Evolutionary conservation across 164 flowering plant species (phyloP).

Genomic region (Vitis riparia): DNA sequence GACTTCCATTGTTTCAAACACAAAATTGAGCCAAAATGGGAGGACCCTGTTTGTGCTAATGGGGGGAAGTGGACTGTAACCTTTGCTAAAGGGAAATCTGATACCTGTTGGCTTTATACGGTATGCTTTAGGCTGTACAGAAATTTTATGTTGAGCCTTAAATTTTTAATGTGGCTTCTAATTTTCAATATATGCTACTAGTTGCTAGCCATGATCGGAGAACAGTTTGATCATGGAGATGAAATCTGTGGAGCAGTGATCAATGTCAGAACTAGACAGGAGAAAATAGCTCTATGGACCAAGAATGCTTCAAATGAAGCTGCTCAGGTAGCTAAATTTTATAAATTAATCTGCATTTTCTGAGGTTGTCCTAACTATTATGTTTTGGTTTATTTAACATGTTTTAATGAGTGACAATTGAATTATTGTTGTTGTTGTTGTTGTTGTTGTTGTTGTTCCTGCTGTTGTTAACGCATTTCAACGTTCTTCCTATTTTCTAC

Average conservation of each 20-base stretch:
- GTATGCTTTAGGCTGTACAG: conserved; percentile 37
- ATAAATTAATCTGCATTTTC: too few relatives aligned
- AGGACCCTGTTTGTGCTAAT: conserved; percentile 91
- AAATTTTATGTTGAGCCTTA: neutral
- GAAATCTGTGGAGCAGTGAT: conserved; percentile 98
- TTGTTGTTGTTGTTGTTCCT: too few relatives aligned
- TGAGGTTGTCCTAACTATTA: neutral
- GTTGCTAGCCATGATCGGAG: conserved; percentile 97
- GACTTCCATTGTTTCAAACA: conserved; percentile 85
- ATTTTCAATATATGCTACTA: conserved; percentile 22
- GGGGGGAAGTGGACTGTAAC: conserved; percentile 92
- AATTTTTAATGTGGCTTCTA: neutral
- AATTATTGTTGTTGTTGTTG: too few relatives aligned
- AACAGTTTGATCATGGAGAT: conserved; percentile 94
- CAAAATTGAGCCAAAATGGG: conserved; percentile 96
- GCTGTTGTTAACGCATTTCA: too few relatives aligned
- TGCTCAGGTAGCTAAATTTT: conserved; percentile 64
- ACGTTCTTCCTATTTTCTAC: too few relatives aligned
- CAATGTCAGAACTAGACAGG: conserved; percentile 70
- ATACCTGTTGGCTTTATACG: conserved; percentile 78
- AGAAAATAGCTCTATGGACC: conserved; percentile 83
- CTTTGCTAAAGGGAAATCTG: conserved; percentile 63
- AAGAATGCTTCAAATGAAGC: conserved; percentile 86
- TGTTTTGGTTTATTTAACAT: neutral
- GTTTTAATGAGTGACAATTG: neutral